A percentile compares a stretch with the other conserved stretches of the same genome.
Conservation (phyloP, 148 eudicot species). For the Rhododendron ovatum region DNA sequence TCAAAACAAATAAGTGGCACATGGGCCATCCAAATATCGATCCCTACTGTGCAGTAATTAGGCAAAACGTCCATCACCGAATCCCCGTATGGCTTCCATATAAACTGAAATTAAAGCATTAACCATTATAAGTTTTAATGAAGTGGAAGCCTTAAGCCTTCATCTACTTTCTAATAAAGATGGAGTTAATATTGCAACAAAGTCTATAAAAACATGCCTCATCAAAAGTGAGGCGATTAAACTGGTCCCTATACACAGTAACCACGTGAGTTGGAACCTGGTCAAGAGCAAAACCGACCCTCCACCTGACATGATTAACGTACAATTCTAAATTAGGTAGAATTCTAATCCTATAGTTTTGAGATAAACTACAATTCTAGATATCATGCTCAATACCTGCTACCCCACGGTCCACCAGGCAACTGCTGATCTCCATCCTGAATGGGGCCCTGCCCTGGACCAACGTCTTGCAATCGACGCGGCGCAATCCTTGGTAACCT, state of each 20-base stretch:
- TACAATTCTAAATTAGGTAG: background rate
- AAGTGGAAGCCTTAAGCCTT: background rate
- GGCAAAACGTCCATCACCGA: background rate
- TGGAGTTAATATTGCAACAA: background rate
- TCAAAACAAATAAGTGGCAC: conserved; percentile 4
- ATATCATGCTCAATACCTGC: background rate
- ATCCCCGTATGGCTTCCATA: background rate
- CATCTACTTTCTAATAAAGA: background rate
- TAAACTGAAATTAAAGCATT: background rate
- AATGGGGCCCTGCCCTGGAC: conserved; percentile 4
- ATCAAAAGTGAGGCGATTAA: background rate
- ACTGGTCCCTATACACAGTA: background rate
- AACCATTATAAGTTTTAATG: background rate
- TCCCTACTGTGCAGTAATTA: background rate
- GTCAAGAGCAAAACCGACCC: background rate
- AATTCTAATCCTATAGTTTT: background rate
- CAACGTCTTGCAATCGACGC: background rate
- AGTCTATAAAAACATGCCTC: background rate
- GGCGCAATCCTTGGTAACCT: conserved; percentile 1
- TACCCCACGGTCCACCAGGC: background rate
- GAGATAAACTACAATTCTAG: background rate
- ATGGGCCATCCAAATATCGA: background rate
- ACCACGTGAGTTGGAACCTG: conserved; percentile 1
- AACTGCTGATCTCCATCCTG: background rate
- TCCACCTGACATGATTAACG: background rate